Conservation (phyloP, 2,329 filamentous ascomycete species). For the Cercospora nicotianae region DNA sequence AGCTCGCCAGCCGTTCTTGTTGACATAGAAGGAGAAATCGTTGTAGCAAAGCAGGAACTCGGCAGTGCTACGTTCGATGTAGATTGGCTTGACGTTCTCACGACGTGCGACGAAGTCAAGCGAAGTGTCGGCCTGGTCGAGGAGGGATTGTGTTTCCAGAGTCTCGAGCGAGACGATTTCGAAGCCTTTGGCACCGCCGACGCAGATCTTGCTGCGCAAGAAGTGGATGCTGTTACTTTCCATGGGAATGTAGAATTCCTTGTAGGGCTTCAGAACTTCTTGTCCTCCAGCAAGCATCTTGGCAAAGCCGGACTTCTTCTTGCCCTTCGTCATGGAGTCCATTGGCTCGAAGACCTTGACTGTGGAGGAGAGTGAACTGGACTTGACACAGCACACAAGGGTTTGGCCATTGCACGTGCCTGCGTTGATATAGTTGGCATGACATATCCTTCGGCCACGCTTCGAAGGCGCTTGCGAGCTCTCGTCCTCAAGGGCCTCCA, state of each 20-base stretch:
- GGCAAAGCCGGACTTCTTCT: constrained; percentile 91
- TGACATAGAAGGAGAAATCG: constrained; percentile 99
- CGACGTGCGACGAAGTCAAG: constrained; percentile 94
- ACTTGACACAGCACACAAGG: constrained; percentile 95
- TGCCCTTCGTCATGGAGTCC: constrained; percentile 76
- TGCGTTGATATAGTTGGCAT: constrained; percentile 98
- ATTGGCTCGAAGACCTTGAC: constrained; percentile 99
- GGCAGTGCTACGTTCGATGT: constrained; percentile 94
- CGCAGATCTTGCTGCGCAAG: constrained; percentile 92
- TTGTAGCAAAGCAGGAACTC: constrained; percentile 98
- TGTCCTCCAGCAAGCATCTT: constrained; percentile 95
- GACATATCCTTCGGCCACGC: constrained; percentile 92
- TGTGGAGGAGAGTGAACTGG: constrained; percentile 85
- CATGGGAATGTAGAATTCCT: constrained; percentile 98
- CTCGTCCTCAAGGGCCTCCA: constrained; percentile 85
- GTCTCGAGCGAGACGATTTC: constrained; percentile 96
- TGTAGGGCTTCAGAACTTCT: constrained; percentile 93
- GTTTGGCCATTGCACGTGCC: constrained; percentile 93
- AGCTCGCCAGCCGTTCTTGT: constrained; percentile 95
- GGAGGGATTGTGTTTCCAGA: constrained; percentile 93
- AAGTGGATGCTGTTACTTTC: constrained; percentile 99
- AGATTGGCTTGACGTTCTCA: constrained; percentile 83
- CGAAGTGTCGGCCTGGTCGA: constrained; percentile 96
- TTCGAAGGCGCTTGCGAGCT: constrained; percentile 70
- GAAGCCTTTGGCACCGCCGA: constrained; percentile 92